phyloP scores from a whole-genome alignment of 345 rosid species.

The Aquilaria sinensis region DNA sequence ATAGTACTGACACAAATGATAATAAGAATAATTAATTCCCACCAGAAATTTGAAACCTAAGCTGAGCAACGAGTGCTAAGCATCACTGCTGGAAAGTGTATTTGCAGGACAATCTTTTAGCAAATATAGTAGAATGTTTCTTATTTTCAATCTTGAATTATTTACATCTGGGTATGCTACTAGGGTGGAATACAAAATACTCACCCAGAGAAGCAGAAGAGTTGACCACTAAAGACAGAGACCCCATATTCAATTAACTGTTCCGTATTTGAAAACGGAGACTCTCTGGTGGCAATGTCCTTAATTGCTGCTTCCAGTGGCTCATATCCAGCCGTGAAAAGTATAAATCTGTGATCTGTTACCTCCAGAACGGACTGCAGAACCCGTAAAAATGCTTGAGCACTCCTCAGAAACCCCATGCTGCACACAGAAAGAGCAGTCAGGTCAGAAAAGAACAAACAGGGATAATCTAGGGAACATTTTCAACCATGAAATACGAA shows the following conservation, averaged over 20 bases:
- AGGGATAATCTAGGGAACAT: neutral
- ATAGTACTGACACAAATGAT: conserved; percentile 40
- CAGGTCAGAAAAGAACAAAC: conserved; percentile 8
- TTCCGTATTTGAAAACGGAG: conserved; percentile 15
- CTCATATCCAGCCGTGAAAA: conserved; percentile 48
- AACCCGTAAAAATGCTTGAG: conserved; percentile 43
- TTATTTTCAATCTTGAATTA: neutral
- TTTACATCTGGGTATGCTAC: neutral
- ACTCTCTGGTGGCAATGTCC: conserved; percentile 22
- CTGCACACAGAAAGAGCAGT: conserved; percentile 27
- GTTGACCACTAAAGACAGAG: conserved; percentile 32
- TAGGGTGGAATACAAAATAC: conserved; percentile 14
- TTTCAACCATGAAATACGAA: conserved; percentile 3
- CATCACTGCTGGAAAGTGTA: neutral
- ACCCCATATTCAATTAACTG: conserved; percentile 27
- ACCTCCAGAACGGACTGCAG: conserved; percentile 35
- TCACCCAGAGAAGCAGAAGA: conserved; percentile 60
- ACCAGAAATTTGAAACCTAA: neutral
- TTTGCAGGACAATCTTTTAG: neutral
- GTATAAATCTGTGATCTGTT: conserved; percentile 45
- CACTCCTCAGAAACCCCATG: conserved; percentile 52
- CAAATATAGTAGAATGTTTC: neutral
- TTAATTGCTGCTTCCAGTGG: conserved; percentile 42
- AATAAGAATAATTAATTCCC: conserved; percentile 14
- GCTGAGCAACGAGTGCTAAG: no score